Evolutionary conservation across 305 asterid species (phyloP).

Genomic region (Fraxinus ornus): DNA sequence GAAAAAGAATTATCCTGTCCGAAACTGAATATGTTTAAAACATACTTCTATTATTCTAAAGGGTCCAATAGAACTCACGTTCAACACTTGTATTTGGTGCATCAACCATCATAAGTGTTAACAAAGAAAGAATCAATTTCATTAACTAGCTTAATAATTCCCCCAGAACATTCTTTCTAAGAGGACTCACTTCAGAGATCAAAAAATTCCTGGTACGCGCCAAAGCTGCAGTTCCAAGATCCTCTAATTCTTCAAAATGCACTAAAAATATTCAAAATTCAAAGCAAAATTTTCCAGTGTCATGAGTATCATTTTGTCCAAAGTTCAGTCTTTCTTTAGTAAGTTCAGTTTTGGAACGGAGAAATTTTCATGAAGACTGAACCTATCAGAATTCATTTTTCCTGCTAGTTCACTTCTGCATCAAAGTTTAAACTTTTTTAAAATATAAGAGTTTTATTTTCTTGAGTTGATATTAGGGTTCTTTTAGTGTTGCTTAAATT

Average conservation of each 20-base stretch:
- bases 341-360: background rate
- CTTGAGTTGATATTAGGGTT: slow-evolving; percentile 21
- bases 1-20: background rate
- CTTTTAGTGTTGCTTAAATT: slow-evolving; percentile 11
- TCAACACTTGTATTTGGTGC: background rate
- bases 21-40: background rate
- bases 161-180: background rate
- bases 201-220: background rate
- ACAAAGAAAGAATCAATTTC: background rate
- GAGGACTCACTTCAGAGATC: background rate
- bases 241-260: background rate
- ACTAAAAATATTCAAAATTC: background rate
- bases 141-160: background rate
- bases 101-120: background rate
- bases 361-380: background rate
- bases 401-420: background rate
- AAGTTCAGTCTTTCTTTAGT: slow-evolving; percentile 11
- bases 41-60: background rate
- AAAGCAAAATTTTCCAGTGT: background rate
- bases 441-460: background rate
- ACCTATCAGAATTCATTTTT: background rate
- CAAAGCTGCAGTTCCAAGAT: background rate
- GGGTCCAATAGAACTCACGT: background rate
- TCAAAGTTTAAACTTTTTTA: background rate
- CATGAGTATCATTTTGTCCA: slow-evolving; percentile 20